These are phyloP conservation scores for Solanum piurae DNA, from an alignment of 257 asterid species.

Conservation along the genomic window DNA sequence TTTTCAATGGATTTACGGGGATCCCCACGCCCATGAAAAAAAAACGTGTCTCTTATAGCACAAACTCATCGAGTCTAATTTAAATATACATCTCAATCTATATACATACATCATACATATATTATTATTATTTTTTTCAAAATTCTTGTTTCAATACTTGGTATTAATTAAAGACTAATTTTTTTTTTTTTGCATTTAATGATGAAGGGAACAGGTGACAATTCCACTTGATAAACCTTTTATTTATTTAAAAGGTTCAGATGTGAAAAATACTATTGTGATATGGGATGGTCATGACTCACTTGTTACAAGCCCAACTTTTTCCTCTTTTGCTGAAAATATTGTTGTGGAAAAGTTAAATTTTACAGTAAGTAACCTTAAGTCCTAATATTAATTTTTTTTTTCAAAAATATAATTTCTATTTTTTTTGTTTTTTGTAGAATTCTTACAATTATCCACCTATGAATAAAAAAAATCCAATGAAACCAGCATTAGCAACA, in stretches of 20 bases:
- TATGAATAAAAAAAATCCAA: not conserved
- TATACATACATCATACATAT: not conserved
- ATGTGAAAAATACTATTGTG: slow-evolving; percentile 11
- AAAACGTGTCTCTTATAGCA: not conserved
- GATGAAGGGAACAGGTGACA: slow-evolving; percentile 28
- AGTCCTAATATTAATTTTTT: not conserved
- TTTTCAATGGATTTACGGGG: not conserved
- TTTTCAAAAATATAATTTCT: not conserved
- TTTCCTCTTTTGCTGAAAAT: slow-evolving; percentile 32
- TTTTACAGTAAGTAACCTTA: slow-evolving; percentile 8
- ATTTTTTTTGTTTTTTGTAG: not conserved
- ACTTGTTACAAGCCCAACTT: slow-evolving; percentile 23
- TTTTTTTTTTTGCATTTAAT: not conserved
- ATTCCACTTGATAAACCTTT: slow-evolving; percentile 33
- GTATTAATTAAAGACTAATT: not conserved
- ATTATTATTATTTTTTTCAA: not conserved
- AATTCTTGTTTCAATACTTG: not conserved
- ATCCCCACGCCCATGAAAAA: not conserved
- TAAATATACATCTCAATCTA: not conserved
- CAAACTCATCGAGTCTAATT: not conserved
- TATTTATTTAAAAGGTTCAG: slow-evolving; percentile 37
- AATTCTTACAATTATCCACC: slow-evolving; percentile 43
- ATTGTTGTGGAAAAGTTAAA: slow-evolving; percentile 1
- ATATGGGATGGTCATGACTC: slow-evolving; percentile 19
- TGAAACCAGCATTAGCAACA: slow-evolving; percentile 30